phyloP scores from a whole-genome alignment of 495 filamentous ascomycete species.

The Thermochaetoides thermophila region DNA sequence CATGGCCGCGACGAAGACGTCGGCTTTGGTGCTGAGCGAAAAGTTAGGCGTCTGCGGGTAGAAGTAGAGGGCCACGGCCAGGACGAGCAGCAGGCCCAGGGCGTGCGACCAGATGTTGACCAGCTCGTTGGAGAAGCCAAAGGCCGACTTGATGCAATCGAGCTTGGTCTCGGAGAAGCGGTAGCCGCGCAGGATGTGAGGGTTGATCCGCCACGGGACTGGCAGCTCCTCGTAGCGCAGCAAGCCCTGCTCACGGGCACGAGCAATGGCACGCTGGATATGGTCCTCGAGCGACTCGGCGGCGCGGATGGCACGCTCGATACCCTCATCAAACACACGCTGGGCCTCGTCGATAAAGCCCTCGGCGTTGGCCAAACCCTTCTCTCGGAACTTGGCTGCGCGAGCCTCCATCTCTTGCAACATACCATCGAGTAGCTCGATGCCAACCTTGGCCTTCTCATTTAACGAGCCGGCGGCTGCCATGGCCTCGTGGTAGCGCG shows the following conservation, averaged over 20 bases:
- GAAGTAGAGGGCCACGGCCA: constrained; percentile 89
- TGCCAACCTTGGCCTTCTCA: constrained; percentile 76
- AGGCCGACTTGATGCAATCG: constrained; percentile 71
- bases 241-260: constrained; percentile 66
- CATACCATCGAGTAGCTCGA: constrained; percentile 73
- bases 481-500: constrained; percentile 76
- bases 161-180: constrained; percentile 81
- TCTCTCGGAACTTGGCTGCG: constrained; percentile 48
- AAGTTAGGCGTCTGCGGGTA: constrained; percentile 83
- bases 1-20: constrained; percentile 75
- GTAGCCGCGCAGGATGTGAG: constrained; percentile 80
- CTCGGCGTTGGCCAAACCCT: constrained; percentile 50
- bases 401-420: constrained; percentile 69
- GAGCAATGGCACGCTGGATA: constrained; percentile 62
- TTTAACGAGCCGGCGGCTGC: constrained; percentile 73
- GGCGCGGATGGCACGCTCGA: constrained; percentile 63
- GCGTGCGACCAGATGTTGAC: constrained; percentile 98
- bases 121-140: constrained; percentile 76
- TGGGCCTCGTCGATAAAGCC: constrained; percentile 59
- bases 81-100: constrained; percentile 71
- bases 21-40: constrained; percentile 66
- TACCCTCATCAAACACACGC: constrained; percentile 64
- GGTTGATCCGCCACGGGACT: constrained; percentile 86
- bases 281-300: constrained; percentile 63
- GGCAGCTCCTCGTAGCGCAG: constrained; percentile 84